Evolutionary conservation across 495 filamentous ascomycete genomes (phyloP).

Genomic region (Penicillium odoratum): DNA sequence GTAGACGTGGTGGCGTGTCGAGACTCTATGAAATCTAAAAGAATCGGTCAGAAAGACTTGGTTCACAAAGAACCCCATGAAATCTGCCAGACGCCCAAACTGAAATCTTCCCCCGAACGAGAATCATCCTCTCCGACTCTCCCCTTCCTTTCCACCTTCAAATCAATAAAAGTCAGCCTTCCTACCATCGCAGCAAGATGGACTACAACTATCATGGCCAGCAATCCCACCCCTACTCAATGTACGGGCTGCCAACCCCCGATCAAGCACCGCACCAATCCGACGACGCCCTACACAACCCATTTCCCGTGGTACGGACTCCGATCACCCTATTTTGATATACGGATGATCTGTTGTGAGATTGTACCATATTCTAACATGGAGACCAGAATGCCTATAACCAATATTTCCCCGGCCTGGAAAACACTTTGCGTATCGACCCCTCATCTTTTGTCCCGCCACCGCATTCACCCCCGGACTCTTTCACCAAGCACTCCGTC

Average conservation of each 20-base stretch:
- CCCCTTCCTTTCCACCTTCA: conserved; percentile 3
- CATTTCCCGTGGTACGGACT: conserved; percentile 29
- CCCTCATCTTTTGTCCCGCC: conserved; percentile 34
- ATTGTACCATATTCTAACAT: neutral
- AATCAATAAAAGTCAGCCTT: neutral
- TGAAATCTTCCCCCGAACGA: conserved; percentile 1
- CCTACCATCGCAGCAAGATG: conserved; percentile 25
- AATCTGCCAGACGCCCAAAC: conserved; percentile 2
- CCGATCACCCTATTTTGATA: neutral
- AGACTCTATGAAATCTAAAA: neutral
- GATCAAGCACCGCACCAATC: conserved; percentile 26
- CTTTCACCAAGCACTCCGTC: conserved; percentile 41
- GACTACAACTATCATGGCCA: conserved; percentile 41
- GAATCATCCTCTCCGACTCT: neutral
- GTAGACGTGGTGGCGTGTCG: neutral
- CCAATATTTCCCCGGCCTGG: conserved; percentile 41
- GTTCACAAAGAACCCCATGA: conserved; percentile 1
- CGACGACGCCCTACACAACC: conserved; percentile 30
- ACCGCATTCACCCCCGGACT: conserved; percentile 49
- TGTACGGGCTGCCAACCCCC: conserved; percentile 46
- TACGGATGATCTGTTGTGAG: neutral
- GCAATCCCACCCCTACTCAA: conserved; percentile 34
- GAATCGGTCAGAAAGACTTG: conserved; percentile 1
- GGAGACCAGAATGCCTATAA: conserved; percentile 23
- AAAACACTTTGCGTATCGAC: conserved; percentile 38